phyloP scores from a whole-genome alignment of 352 stramenopile species.

The Hyaloperonospora brassicae region DNA sequence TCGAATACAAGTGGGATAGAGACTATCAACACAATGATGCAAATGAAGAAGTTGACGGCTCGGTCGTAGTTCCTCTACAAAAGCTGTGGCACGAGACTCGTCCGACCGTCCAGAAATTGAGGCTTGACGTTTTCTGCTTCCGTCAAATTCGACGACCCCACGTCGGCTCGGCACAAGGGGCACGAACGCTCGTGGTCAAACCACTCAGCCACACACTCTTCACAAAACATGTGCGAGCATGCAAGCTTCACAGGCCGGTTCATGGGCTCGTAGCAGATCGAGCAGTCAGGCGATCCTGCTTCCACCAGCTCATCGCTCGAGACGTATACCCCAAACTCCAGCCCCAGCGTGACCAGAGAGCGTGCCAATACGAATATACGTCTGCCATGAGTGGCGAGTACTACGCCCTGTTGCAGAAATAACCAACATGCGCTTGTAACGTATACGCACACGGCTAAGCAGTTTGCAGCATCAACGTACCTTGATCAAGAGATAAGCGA shows the following conservation, averaged over 20 bases:
- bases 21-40: too few species aligned
- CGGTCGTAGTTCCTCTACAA: conserved; percentile 47
- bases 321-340: conserved; percentile 69
- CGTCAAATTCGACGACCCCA: conserved; percentile 21
- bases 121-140: conserved; percentile 44
- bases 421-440: not conserved
- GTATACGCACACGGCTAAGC: not conserved
- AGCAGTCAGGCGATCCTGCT: conserved; percentile 57
- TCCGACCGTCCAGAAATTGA: conserved; percentile 69
- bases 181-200: conserved; percentile 80
- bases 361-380: conserved; percentile 40
- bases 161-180: conserved; percentile 57
- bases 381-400: conserved; percentile 46
- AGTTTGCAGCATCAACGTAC: conserved; percentile 17
- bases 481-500: conserved; percentile 73
- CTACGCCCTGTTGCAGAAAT: conserved; percentile 32
- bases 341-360: conserved; percentile 49
- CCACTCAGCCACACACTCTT: conserved; percentile 80
- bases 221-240: conserved; percentile 79
- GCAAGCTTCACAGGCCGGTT: conserved; percentile 57
- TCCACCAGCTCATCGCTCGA: conserved; percentile 49
- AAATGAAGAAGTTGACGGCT: too few species aligned
- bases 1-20: too few species aligned
- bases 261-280: conserved; percentile 80
- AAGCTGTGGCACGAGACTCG: conserved; percentile 66